Percentiles rank a stretch among this genome's conserved stretches.
Evolutionary conservation across 1,284 basidiomycete species (phyloP).

Genomic region (Ustilago loliicola): DNA sequence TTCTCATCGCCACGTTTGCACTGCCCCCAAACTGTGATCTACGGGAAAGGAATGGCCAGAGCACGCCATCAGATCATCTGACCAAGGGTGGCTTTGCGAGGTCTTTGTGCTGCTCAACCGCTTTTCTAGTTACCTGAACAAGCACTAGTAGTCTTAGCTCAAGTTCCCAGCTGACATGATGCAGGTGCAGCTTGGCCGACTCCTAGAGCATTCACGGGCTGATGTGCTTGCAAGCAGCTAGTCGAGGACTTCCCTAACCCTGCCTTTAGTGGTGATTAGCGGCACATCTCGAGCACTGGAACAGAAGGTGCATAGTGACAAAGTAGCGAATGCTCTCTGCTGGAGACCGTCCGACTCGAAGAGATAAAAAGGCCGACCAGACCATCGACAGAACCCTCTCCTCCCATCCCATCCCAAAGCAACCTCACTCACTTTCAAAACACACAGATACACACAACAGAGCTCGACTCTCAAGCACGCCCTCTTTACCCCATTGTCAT

Average conservation of each 20-base stretch:
- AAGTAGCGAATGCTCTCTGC: neutral
- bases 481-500: neutral
- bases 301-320: neutral
- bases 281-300: neutral
- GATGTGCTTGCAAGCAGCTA: neutral
- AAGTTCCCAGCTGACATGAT: neutral
- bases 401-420: neutral
- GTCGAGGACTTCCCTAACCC: neutral
- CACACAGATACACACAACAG: neutral
- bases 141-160: no score
- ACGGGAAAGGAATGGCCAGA: neutral
- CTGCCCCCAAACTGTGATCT: conserved; percentile 1
- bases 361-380: neutral
- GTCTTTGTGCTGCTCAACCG: neutral
- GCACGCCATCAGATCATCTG: conserved; percentile 20
- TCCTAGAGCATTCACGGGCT: neutral
- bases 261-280: neutral
- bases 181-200: neutral
- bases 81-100: neutral
- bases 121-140: neutral
- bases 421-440: neutral
- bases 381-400: neutral
- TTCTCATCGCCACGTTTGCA: neutral
- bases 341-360: neutral
- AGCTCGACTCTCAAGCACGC: neutral